phyloP scores from a whole-genome alignment of 441 rosid genomes.

The Sinapis alba region DNA sequence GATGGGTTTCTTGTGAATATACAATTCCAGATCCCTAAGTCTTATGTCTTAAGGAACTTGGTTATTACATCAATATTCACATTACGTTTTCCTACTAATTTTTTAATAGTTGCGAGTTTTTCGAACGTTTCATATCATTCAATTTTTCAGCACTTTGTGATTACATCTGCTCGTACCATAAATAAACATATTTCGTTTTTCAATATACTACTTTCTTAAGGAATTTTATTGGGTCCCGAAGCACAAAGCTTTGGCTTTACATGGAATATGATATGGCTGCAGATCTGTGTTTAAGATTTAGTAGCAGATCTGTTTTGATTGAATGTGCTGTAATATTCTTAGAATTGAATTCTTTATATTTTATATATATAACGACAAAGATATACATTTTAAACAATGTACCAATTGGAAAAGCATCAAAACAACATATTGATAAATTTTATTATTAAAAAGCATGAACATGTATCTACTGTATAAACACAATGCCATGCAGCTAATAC shows the following conservation, averaged over 20 bases:
- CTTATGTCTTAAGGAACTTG: slow-evolving; percentile 35
- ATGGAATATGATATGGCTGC: slow-evolving; percentile 34
- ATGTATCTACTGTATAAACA: neutral
- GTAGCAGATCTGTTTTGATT: slow-evolving; percentile 35
- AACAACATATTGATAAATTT: neutral
- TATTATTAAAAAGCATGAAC: neutral
- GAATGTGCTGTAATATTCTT: slow-evolving; percentile 28
- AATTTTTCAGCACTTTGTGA: neutral
- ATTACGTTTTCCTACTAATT: slow-evolving; percentile 23
- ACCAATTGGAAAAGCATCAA: neutral
- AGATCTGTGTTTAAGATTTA: slow-evolving; percentile 42
- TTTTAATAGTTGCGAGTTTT: slow-evolving; percentile 1
- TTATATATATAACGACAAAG: neutral
- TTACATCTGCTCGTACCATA: slow-evolving; percentile 10
- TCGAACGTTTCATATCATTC: slow-evolving; percentile 13
- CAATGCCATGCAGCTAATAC: neutral
- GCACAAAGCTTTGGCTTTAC: slow-evolving; percentile 36
- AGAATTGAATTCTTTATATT: neutral
- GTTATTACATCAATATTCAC: slow-evolving; percentile 36
- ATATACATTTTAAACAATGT: slow-evolving; percentile 4
- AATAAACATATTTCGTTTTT: neutral
- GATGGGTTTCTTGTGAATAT: slow-evolving; percentile 34
- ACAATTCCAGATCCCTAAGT: slow-evolving; percentile 33
- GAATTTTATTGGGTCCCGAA: slow-evolving; percentile 9
- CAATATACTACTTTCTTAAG: neutral